Evolutionary conservation across 2,329 filamentous ascomycete genomes (phyloP).

Genomic region (Aspergillus fructus): DNA sequence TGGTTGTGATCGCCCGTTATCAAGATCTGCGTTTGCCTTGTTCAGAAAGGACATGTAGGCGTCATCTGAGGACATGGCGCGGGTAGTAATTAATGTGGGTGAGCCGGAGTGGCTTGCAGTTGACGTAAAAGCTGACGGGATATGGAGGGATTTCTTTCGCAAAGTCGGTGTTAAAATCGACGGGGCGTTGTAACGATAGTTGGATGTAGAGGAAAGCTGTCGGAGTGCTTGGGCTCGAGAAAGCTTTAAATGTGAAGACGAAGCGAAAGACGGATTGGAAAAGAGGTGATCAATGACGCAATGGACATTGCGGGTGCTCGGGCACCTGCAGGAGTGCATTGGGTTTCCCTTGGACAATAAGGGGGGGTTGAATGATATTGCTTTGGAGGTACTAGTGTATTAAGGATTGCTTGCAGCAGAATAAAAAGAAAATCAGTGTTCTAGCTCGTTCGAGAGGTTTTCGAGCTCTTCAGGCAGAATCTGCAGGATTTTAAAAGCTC

Average conservation of each 20-base stretch:
- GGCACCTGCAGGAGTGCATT: slow-evolving; percentile 14
- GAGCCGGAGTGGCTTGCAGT: not conserved
- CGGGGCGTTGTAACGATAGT: not conserved
- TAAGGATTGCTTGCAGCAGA: not conserved
- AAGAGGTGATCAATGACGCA: slow-evolving; percentile 27
- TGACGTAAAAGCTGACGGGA: not conserved
- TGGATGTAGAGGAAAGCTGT: not conserved
- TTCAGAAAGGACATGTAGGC: slow-evolving; percentile 82
- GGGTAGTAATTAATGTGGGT: slow-evolving; percentile 2
- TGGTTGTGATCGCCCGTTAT: slow-evolving; percentile 27
- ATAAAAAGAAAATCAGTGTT: not conserved
- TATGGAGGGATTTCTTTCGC: not conserved
- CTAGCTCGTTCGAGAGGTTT: not conserved
- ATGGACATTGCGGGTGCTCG: slow-evolving; percentile 18
- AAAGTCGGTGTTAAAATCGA: not conserved
- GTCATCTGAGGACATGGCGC: slow-evolving; percentile 63
- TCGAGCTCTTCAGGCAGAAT: not conserved
- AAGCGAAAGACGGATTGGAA: slow-evolving; percentile 13
- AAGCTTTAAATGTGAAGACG: slow-evolving; percentile 8
- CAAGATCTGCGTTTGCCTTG: slow-evolving; percentile 74
- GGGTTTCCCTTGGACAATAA: not conserved
- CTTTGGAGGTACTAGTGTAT: not conserved
- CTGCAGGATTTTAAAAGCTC: slow-evolving; percentile 4
- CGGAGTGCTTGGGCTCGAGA: not conserved
- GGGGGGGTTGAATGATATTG: not conserved